These are phyloP conservation scores for Backusella tarrabulga DNA, from an alignment of 192 early-diverging fungal species.

Conservation along the genomic window DNA sequence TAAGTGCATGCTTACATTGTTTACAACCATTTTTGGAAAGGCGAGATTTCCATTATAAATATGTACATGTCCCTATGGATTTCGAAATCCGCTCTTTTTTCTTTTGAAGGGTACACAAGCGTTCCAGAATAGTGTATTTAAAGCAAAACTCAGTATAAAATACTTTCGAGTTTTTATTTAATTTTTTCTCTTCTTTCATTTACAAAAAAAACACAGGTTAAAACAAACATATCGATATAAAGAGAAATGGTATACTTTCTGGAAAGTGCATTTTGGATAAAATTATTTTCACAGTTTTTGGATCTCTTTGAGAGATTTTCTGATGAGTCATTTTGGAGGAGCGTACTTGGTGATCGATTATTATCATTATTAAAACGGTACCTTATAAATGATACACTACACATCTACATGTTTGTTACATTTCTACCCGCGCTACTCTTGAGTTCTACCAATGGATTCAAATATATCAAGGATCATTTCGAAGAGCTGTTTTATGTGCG, in stretches of 20 bases:
- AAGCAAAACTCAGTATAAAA: not conserved
- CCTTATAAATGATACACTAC: constrained; percentile 13
- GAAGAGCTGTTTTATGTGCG: constrained; percentile 12
- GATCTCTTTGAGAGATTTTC: constrained; percentile 8
- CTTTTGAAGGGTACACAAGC: not conserved
- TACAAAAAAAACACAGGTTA: not conserved
- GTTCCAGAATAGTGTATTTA: not conserved
- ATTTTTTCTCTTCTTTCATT: not conserved
- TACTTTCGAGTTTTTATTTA: not conserved
- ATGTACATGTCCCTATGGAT: not conserved
- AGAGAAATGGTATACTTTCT: not conserved
- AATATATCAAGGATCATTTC: not conserved
- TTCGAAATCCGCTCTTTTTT: not conserved
- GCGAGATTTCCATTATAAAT: not conserved
- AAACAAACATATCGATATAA: too few relatives aligned
- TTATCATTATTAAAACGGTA: constrained; percentile 8
- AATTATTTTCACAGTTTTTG: not conserved
- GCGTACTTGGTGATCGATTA: constrained; percentile 7
- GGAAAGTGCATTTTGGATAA: not conserved
- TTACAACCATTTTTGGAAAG: not conserved
- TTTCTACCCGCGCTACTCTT: not conserved
- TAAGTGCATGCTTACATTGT: not conserved
- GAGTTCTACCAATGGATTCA: not conserved
- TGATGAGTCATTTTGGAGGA: constrained; percentile 17
- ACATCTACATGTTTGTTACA: constrained; percentile 6